Percentiles rank a stretch among this genome's conserved stretches.
phyloP scores from a whole-genome alignment of 2,329 filamentous ascomycete genomes.

The Cadophora malorum region DNA sequence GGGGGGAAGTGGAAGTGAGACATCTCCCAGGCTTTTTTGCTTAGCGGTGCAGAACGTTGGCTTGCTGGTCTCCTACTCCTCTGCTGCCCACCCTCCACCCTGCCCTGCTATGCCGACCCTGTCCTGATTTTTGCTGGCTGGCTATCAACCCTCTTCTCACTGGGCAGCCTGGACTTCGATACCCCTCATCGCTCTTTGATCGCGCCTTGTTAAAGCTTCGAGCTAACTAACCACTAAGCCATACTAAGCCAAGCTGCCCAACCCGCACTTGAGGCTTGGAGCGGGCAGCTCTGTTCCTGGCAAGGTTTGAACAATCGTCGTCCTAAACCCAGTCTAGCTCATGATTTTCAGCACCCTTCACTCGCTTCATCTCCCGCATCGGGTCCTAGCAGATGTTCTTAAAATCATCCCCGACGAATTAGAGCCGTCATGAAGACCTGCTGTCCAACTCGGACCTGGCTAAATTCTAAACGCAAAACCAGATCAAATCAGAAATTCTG shows the following conservation, averaged over 20 bases:
- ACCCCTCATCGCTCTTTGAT: constrained; percentile 2
- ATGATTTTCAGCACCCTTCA: constrained; percentile 15
- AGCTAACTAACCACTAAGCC: constrained; percentile 8
- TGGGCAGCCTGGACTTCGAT: not conserved
- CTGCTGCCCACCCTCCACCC: not conserved
- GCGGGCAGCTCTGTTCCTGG: constrained; percentile 10
- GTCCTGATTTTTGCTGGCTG: not conserved
- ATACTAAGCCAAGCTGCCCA: not conserved
- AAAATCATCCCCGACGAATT: constrained; percentile 14
- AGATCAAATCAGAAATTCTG: constrained; percentile 15
- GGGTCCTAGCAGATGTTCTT: constrained; percentile 9
- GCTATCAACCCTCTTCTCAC: not conserved
- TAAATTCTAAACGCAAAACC: not conserved
- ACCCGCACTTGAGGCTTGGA: constrained; percentile 15
- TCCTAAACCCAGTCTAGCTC: not conserved
- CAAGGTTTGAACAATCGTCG: not conserved
- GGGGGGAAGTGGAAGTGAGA: constrained; percentile 17
- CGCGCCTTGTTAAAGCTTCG: not conserved
- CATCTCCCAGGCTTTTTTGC: constrained; percentile 11
- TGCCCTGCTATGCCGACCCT: not conserved
- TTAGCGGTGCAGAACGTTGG: not conserved
- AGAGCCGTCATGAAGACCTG: not conserved
- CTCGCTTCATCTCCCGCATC: constrained; percentile 8
- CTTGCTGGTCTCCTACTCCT: not conserved
- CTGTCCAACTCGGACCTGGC: constrained; percentile 3